A percentile compares a stretch with the other conserved stretches of the same genome.
phyloP scores from a whole-genome alignment of 352 stramenopile genomes.

The Pythium pyrilobum region DNA sequence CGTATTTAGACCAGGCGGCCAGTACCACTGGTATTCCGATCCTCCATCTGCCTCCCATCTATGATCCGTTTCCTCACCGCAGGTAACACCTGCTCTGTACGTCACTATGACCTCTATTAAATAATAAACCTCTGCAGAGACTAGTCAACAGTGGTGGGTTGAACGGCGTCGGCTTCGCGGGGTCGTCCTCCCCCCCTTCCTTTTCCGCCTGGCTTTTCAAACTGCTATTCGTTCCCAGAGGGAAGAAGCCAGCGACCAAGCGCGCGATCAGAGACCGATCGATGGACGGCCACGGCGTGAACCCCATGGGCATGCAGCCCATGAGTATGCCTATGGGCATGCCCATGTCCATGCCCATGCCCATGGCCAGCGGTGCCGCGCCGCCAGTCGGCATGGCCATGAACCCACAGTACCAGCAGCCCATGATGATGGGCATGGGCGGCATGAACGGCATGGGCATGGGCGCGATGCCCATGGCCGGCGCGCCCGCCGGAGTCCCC shows the following conservation, averaged over 20 bases:
- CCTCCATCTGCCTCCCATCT: neutral
- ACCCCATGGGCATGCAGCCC: slow-evolving; percentile 58
- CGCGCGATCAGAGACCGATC: neutral
- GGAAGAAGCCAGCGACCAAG: too few relatives aligned
- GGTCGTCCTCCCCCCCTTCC: too few relatives aligned
- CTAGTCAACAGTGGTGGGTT: too few relatives aligned
- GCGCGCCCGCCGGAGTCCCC: slow-evolving; percentile 6
- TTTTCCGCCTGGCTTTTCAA: too few relatives aligned
- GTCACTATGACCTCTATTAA: neutral
- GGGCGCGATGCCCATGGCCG: slow-evolving; percentile 25
- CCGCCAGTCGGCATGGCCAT: slow-evolving; percentile 36
- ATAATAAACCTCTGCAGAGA: too few relatives aligned
- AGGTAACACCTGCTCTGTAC: too few relatives aligned
- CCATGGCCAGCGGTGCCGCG: slow-evolving; percentile 28
- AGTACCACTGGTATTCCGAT: neutral
- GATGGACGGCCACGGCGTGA: slow-evolving; percentile 65
- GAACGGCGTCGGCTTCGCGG: too few relatives aligned
- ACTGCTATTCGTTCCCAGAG: neutral
- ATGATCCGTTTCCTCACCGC: too few relatives aligned
- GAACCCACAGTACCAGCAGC: slow-evolving; percentile 29
- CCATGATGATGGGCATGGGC: slow-evolving; percentile 44
- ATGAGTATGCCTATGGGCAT: slow-evolving; percentile 65
- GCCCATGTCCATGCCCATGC: slow-evolving; percentile 46
- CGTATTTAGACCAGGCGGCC: slow-evolving; percentile 17
- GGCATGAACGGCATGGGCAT: slow-evolving; percentile 47